Percentiles rank a stretch among this genome's conserved stretches.
Conservation (phyloP, 1,284 basidiomycete species). For the Coniferiporia weirii region DNA sequence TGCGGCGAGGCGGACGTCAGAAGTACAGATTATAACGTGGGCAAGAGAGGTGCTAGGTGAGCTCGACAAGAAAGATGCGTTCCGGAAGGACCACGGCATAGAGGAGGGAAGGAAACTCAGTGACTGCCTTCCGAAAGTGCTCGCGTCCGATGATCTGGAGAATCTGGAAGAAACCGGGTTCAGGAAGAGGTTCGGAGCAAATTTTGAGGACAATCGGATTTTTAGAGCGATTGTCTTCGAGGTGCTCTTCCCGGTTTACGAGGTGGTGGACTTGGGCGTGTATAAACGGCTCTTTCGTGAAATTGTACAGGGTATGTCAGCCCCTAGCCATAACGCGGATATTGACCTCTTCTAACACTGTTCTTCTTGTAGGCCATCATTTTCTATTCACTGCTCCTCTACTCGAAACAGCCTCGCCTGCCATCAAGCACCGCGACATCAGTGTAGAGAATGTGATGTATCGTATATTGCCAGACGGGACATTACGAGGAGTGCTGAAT, state of each 20-base stretch:
- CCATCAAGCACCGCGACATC: conserved; percentile 12
- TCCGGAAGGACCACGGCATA: neutral
- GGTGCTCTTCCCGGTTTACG: neutral
- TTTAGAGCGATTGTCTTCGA: neutral
- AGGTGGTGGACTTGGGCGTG: neutral
- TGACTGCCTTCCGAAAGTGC: neutral
- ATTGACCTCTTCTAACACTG: neutral
- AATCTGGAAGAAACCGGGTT: neutral
- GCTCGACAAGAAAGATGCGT: neutral
- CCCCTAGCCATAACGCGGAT: neutral
- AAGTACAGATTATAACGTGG: neutral
- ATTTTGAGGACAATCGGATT: neutral
- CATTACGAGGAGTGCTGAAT: conserved; percentile 8
- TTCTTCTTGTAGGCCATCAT: neutral
- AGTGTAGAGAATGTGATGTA: conserved; percentile 7
- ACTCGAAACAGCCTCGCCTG: no score
- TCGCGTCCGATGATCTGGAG: neutral
- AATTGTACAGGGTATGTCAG: neutral
- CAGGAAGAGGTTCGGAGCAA: neutral
- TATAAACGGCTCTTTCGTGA: neutral
- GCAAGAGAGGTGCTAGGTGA: neutral
- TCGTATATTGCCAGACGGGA: neutral
- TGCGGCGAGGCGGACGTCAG: neutral
- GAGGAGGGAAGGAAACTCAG: neutral
- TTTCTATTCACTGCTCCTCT: neutral